These are phyloP conservation scores for Cyclotella distinguenda DNA, from an alignment of 108 stramenopile genomes.

Conservation along the genomic window DNA sequence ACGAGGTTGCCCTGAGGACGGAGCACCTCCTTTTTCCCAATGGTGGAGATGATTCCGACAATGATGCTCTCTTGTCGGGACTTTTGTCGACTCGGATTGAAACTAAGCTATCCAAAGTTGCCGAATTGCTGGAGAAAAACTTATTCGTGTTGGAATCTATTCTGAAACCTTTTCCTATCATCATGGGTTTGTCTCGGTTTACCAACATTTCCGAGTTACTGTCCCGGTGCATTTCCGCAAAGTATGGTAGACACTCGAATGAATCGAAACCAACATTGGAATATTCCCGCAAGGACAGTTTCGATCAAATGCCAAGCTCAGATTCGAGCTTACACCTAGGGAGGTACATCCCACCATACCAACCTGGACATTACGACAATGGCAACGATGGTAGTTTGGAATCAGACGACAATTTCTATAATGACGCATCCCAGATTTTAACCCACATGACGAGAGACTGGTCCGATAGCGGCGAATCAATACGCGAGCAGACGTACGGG, in stretches of 20 bases:
- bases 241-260: background rate
- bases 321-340: background rate
- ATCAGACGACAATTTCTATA: slow-evolving; percentile 43
- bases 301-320: background rate
- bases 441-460: slow-evolving; percentile 82
- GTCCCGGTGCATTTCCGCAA: background rate
- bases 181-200: background rate
- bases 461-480: slow-evolving; percentile 47
- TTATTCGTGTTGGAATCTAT: slow-evolving; percentile 29
- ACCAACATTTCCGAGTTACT: background rate
- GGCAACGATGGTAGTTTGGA: slow-evolving; percentile 3
- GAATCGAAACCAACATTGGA: background rate
- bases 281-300: slow-evolving; percentile 1
- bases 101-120: slow-evolving; percentile 37
- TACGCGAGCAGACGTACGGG: slow-evolving; percentile 52
- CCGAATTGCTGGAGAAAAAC: slow-evolving; percentile 34
- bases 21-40: slow-evolving; percentile 24
- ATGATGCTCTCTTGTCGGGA: background rate
- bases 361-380: slow-evolving; percentile 4
- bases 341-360: slow-evolving; percentile 37
- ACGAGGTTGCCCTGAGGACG: slow-evolving; percentile 42
- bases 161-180: slow-evolving; percentile 40
- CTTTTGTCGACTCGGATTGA: slow-evolving; percentile 32
- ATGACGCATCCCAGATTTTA: slow-evolving; percentile 61
- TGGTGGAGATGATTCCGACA: background rate